A percentile compares a stretch with the other conserved stretches of the same genome.
Conservation (phyloP, 352 stramenopile genomes). For the Globisporangium okanoganense region DNA sequence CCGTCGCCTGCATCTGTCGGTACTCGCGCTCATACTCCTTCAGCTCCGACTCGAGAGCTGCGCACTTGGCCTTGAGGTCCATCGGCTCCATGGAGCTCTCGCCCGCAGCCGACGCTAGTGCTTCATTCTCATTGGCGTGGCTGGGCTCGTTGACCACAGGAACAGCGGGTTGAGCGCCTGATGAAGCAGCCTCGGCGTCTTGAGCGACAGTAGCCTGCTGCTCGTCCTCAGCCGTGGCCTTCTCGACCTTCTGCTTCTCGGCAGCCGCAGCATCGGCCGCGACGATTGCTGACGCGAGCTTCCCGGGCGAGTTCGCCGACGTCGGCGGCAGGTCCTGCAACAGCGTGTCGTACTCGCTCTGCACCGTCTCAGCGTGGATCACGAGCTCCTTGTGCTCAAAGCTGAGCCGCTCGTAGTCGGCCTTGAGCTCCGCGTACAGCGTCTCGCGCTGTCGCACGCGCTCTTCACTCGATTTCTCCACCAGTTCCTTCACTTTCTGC, state of each 20-base stretch:
- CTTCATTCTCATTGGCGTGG: neutral
- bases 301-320: conserved; percentile 28
- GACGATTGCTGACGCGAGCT: conserved; percentile 28
- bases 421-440: conserved; percentile 46
- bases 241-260: conserved; percentile 25
- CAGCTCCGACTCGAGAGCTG: conserved; percentile 52
- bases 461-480: conserved; percentile 60
- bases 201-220: conserved; percentile 11
- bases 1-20: conserved; percentile 41
- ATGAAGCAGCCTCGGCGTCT: neutral
- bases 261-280: conserved; percentile 21
- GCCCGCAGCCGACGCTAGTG: conserved; percentile 18
- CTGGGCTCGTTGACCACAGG: neutral
- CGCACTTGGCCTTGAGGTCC: conserved; percentile 47
- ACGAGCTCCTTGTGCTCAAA: conserved; percentile 82
- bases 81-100: conserved; percentile 42
- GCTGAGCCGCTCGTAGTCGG: conserved; percentile 71
- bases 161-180: neutral
- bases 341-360: conserved; percentile 63
- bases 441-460: conserved; percentile 63
- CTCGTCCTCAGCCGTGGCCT: conserved; percentile 10
- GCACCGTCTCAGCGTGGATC: conserved; percentile 75
- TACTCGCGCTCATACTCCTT: conserved; percentile 74
- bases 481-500: conserved; percentile 61
- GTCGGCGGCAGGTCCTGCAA: conserved; percentile 48